Base-by-base conservation (phyloP, 2,329 filamentous ascomycete genomes). In the Leptosphaerulina australis region DNA sequence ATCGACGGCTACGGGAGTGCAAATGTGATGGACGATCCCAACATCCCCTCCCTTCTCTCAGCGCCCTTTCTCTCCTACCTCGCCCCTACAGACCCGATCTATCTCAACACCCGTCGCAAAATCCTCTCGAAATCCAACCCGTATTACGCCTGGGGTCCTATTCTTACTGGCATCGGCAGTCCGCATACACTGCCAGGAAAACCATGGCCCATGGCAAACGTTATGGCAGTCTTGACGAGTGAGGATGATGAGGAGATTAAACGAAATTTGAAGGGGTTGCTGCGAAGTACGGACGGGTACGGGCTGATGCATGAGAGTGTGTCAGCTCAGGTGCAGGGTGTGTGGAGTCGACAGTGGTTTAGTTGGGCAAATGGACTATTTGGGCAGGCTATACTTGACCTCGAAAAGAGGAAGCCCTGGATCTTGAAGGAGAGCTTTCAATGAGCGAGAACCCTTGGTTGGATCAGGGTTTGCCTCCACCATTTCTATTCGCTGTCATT, bases 1-100 rank as follows among this genome's bases (percentile, higher is more conserved):
- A 67, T 80, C 34, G 77, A 80, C 53, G 77, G 77, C 11, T 78
- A 75, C 57, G 71, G 72, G 29, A 60, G 58, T 10, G 65, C 71
- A 35, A 86, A 84, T 56, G 73, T 86, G 14, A 88, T 88, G 86
- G 87, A 89, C 62, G 86, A 89, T 47, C 84, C 87, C 8, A 89
- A 89, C 56, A 80, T 89, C 31, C 86, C 87, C 0, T 86, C 82
- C 12, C 76, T 89, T 1, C 76, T 89, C 15, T 83, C 83, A 0
- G 79, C 85, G 10, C 85, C 86, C 0, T 83, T 87, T 55, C 72
- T 88, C 24, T 81, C 82, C 6, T 88, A 84, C 53, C 58, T 76
- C 0, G 60, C 73, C 4, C 40, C 52, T 3, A 26, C 30, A 25
- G 75, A 79, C 47, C 44, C 60, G 1, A 64, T 77, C 12, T 80